These are phyloP conservation scores for Coleophoma crateriformis DNA, from an alignment of 2,329 filamentous ascomycete genomes.

Conservation along the genomic window DNA sequence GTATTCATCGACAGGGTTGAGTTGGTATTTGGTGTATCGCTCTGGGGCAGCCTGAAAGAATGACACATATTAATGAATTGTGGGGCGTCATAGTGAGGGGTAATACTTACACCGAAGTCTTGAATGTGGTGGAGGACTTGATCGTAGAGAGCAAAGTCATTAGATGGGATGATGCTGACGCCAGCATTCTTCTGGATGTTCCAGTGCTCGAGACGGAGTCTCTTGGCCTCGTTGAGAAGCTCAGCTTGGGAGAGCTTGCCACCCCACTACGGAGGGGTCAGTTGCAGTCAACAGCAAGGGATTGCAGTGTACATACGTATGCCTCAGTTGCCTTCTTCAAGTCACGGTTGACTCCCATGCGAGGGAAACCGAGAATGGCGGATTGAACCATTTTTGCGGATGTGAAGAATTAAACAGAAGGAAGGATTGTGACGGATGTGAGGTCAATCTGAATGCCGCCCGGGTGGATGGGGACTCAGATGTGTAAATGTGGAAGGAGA, in stretches of 20 bases:
- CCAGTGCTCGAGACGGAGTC: constrained; percentile 95
- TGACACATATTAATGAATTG: too few species aligned
- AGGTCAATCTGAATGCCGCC: neutral
- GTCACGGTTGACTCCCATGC: constrained; percentile 97
- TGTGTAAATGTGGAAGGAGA: neutral
- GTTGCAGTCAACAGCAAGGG: constrained; percentile 23
- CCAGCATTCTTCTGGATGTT: constrained; percentile 99
- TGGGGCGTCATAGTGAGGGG: neutral
- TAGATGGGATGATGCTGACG: constrained; percentile 96
- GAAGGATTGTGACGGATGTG: neutral
- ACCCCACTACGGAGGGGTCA: constrained; percentile 56
- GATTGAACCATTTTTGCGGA: constrained; percentile 52
- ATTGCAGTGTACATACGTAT: constrained; percentile 40
- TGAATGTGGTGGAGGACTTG: constrained; percentile 97
- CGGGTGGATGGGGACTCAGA: neutral
- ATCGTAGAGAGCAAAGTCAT: constrained; percentile 99
- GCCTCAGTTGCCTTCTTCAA: constrained; percentile 99
- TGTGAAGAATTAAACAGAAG: constrained; percentile 1
- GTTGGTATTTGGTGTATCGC: constrained; percentile 86
- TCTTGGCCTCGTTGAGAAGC: constrained; percentile 91
- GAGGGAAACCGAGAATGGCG: constrained; percentile 93
- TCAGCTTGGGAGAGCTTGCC: constrained; percentile 91
- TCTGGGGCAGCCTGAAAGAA: constrained; percentile 71
- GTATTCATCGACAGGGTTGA: constrained; percentile 90
- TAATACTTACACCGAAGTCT: constrained; percentile 77